Base-by-base conservation (phyloP, 768 basidiomycete genomes). In the Boletus vermiculosoides region DNA sequence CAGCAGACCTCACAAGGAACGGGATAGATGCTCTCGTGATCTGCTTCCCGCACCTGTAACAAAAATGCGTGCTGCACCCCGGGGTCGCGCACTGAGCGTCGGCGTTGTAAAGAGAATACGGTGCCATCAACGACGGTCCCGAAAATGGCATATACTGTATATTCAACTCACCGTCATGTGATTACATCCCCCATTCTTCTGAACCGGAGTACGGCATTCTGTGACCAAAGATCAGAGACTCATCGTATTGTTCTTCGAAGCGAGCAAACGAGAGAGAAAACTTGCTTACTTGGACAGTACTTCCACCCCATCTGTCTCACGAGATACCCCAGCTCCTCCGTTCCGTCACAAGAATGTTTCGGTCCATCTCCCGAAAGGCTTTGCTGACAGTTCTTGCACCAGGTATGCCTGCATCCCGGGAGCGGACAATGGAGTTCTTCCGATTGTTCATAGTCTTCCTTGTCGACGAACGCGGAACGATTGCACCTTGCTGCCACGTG, bases 351-450 rank as follows among this genome's bases (percentile, higher is more conserved):
- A 1, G 81, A 80, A 60, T 85, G 83, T 45, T 72, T 69, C 13
- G 72, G 74, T 20, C 71, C 74, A 20, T 63, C 61, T 12, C 66
- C 25, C 1, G 61, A 54, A 33, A 75, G 47, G 55, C 62, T 42
- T 54, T 82, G 80, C 42, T 77, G 77, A 67, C 85, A 87, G 30
- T 68, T 66, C 69, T 81, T 86, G 70, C 85, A 87, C 86, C 84
- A 87, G 31, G 69, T 72, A 61, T 82, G 71, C 12, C 63, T 62
- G 59, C 85, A 87, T n/a, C 64, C 65, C 0, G 73, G 75, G 40
- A 77, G 61, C 1, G 83, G 83, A 60, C 86, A 87, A 13, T 62
- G 60, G n/a, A 87, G 61, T 45, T 77, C 72, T 25, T 74, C 71
- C 1, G 62, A 57, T 28, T 65, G 64, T 25, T 75, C 71, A 54